Percentiles rank a stretch among this genome's conserved stretches.
Conservation (phyloP, 805 yeast genomes). For the Zygoascus tannicola region DNA sequence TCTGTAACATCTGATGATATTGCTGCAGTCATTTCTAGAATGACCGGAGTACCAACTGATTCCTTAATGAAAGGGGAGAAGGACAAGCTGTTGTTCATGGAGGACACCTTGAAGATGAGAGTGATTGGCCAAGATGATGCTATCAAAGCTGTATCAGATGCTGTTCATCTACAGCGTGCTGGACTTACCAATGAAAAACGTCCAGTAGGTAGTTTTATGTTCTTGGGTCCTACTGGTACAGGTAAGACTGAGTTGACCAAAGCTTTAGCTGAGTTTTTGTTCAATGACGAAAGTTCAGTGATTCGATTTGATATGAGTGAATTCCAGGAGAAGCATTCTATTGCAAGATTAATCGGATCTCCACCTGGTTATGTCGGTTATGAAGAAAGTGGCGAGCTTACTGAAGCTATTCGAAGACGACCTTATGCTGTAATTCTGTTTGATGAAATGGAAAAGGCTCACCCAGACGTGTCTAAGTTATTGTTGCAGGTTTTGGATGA, state of each 20-base stretch:
- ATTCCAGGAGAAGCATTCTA: slow-evolving; percentile 88
- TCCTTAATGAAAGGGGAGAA: slow-evolving; percentile 90
- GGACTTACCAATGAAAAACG: slow-evolving; percentile 90
- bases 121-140: slow-evolving; percentile 97
- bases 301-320: slow-evolving; percentile 96
- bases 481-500: slow-evolving; percentile 89
- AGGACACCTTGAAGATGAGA: slow-evolving; percentile 58
- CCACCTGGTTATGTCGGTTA: slow-evolving; percentile 98
- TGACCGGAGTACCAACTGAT: slow-evolving; percentile 93
- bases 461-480: slow-evolving; percentile 86
- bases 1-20: slow-evolving; percentile 92
- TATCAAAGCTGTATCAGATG: slow-evolving; percentile 78
- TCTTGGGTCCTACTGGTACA: slow-evolving; percentile 97
- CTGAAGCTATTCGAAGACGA: slow-evolving; percentile 91
- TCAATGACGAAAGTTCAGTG: slow-evolving; percentile 79
- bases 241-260: slow-evolving; percentile 96
- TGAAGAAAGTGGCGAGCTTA: slow-evolving; percentile 87
- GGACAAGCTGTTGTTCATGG: slow-evolving; percentile 85
- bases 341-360: slow-evolving; percentile 88
- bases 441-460: slow-evolving; percentile 97
- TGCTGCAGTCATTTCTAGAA: slow-evolving; percentile 80
- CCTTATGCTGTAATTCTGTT: slow-evolving; percentile 89
- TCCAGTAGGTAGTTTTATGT: slow-evolving; percentile 94
- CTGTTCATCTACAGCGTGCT: slow-evolving; percentile 92
- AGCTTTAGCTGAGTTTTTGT: slow-evolving; percentile 81